Conservation (phyloP, 2,329 filamentous ascomycete genomes). For the Aspergillus costaricaensis region DNA sequence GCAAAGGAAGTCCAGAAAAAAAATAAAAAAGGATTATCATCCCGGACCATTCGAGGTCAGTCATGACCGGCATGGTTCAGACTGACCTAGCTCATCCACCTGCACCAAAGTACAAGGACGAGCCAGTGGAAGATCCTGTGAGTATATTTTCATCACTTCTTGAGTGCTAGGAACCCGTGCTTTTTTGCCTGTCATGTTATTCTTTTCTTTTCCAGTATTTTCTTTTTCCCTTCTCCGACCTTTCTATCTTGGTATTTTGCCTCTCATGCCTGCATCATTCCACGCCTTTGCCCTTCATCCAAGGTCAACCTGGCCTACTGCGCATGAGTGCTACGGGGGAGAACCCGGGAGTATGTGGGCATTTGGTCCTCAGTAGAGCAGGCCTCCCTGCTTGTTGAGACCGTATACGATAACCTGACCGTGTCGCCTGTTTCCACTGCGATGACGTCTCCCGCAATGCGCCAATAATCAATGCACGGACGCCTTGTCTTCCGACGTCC, state of each 20-base stretch:
- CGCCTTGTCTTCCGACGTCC: not conserved
- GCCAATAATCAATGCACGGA: not conserved
- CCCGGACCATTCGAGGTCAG: slow-evolving; percentile 30
- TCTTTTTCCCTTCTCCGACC: slow-evolving; percentile 17
- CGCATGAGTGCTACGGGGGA: slow-evolving; percentile 13
- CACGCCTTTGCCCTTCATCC: slow-evolving; percentile 6
- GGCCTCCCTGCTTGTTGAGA: not conserved
- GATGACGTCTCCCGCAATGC: not conserved
- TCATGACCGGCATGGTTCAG: slow-evolving; percentile 48
- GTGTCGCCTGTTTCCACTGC: not conserved
- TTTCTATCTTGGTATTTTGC: not conserved
- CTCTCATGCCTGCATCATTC: not conserved
- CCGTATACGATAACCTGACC: slow-evolving; percentile 3
- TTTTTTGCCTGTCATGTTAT: slow-evolving; percentile 10
- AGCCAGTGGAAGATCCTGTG: slow-evolving; percentile 50
- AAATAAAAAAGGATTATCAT: slow-evolving; percentile 18
- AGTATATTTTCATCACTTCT: slow-evolving; percentile 32
- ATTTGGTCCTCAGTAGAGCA: not conserved
- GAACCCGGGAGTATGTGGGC: slow-evolving; percentile 8
- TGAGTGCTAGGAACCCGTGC: slow-evolving; percentile 4
- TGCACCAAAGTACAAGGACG: slow-evolving; percentile 51
- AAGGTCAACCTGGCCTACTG: slow-evolving; percentile 21
- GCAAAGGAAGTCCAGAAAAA: not conserved
- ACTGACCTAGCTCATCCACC: slow-evolving; percentile 42
- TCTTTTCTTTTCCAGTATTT: slow-evolving; percentile 15